Evolutionary conservation across 192 early-diverging fungal genomes (phyloP), one percentile per base, ranked within the genome.

Genomic region (Glomus cerebriforme): DNA sequence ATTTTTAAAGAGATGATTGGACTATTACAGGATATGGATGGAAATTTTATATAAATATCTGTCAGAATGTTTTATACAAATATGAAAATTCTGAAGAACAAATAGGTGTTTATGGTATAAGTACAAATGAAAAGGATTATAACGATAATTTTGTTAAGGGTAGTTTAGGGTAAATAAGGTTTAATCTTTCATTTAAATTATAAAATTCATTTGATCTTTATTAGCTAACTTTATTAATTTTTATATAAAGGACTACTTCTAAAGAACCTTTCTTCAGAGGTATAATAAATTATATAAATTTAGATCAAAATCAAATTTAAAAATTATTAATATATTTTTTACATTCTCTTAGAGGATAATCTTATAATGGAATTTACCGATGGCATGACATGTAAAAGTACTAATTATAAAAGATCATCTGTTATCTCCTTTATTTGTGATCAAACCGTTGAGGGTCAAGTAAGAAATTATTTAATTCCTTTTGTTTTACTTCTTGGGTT

Each of bases 361-460:
- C 43, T 84, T 43, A 19, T 82, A 26, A 47, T 84, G 27, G 65
- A 80, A 63, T 84, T 81, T 71, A 73, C 64, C 27, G 26, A 76
- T n/a, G 83, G 83, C 0, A 77, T 79, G 8, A 54, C 79, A 0
- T 84, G 83, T 63, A 65, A 73, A 9, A 1, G 17, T 27, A 59
- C 39, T 19, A 66, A 80, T 29, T 67, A 72, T 49, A 75, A 75
- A 64, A 78, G 72, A 34, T 73, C 83, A 54, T 80, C 81, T 0
- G 17, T 75, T n/a, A 80, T 84, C 63, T 65, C 64, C 0, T 84
- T 84, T 73, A 31, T 79, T 47, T 84, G 83, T 59, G 83, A 84
- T 72, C 59, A 70, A 19, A 73, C 81, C 4, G 79, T 84, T 62
- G 79, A 59, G n/a, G 81, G 81, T 29, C 75, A 74, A 77, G 83